A percentile compares a stretch with the other conserved stretches of the same genome.
Evolutionary conservation across 1,284 basidiomycete genomes (phyloP).

Genomic region (Afroboletus lepidellus): DNA sequence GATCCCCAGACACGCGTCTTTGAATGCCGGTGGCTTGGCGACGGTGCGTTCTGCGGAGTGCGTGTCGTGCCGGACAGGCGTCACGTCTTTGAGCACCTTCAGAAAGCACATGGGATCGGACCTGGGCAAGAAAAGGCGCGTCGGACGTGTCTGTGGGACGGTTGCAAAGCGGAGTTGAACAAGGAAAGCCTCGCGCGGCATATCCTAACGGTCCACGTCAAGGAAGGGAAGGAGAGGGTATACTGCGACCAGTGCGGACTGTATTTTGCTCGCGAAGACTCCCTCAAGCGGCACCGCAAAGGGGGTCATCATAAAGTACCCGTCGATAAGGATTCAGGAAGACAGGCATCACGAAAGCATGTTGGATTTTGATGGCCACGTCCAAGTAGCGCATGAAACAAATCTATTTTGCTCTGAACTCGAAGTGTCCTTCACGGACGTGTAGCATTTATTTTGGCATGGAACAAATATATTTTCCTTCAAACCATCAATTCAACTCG

Average conservation of each 20-base stretch:
- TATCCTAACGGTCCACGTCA: slow-evolving; percentile 22
- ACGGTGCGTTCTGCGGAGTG: slow-evolving; percentile 2
- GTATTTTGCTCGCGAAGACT: slow-evolving; percentile 29
- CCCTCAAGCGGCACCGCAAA: slow-evolving; percentile 23
- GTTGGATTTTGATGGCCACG: background rate
- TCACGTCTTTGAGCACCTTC: slow-evolving; percentile 17
- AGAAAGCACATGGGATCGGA: slow-evolving; percentile 11
- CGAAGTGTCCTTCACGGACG: no score
- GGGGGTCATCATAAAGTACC: slow-evolving; percentile 12
- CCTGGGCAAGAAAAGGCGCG: slow-evolving; percentile 23
- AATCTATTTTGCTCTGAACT: no score
- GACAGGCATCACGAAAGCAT: background rate
- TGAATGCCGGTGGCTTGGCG: slow-evolving; percentile 16
- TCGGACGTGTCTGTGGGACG: slow-evolving; percentile 16
- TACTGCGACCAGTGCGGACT: slow-evolving; percentile 5
- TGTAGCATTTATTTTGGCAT: no score
- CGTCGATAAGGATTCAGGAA: background rate
- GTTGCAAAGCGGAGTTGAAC: slow-evolving; percentile 17
- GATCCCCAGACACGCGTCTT: background rate
- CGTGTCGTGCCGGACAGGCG: slow-evolving; percentile 15
- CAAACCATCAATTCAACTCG: no score
- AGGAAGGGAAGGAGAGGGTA: slow-evolving; percentile 14
- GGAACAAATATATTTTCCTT: no score
- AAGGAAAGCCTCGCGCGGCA: slow-evolving; percentile 28
- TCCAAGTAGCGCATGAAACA: no score